Base-by-base conservation (phyloP, 495 filamentous ascomycete species). In the Podospora pseudoanserina region DNA sequence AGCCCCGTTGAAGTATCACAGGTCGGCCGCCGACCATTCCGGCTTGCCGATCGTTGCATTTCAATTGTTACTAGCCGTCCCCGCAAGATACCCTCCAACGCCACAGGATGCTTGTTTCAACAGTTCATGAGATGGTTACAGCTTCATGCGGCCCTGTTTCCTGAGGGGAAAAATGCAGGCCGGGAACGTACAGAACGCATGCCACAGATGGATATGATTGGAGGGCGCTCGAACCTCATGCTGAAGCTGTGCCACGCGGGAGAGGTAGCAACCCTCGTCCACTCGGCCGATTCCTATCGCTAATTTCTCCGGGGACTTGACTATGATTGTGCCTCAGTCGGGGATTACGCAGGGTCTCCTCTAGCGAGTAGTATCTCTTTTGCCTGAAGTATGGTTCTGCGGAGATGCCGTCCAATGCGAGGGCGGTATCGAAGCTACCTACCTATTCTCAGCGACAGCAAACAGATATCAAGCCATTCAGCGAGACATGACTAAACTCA, bases 61-160 rank as follows among this genome's bases (percentile, higher is more conserved):
- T 49, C 15, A 49, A 23, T 23, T 16, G 5, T 1, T 49, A 49
- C 39, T 11, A 49, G 5, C 39, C 13, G 39, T 49, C 39, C 39
- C 13, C 39, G 39, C 39, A 49, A 19, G 18, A 62, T 26, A 32
- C 9, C 34, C 61, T 63, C 61, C 61, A 34, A 39, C 30, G 61
- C 30, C 61, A 63, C 34, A 7, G 32, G 11, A 63, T 63, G 61
- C 61, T 39, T 39, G 61, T 63, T 44, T 63, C 61, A 63, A 63
- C 61, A 49, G 5, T 63, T 20, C 6, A 9, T 28, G 23, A 30
- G 2, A 32, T 49, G 30, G 18, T 20, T 49, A n/a, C 61, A 19
- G 28, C 61, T 44, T 63, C 61, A 63, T 63, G 61, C 61, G 61
- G 32, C 34, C 56, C 59, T 61, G 23, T 5, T 28, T 19, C 58